A percentile compares a stretch with the other conserved stretches of the same genome.
Evolutionary conservation across 345 rosid genomes (phyloP).

Genomic region (Trapa bicornis): DNA sequence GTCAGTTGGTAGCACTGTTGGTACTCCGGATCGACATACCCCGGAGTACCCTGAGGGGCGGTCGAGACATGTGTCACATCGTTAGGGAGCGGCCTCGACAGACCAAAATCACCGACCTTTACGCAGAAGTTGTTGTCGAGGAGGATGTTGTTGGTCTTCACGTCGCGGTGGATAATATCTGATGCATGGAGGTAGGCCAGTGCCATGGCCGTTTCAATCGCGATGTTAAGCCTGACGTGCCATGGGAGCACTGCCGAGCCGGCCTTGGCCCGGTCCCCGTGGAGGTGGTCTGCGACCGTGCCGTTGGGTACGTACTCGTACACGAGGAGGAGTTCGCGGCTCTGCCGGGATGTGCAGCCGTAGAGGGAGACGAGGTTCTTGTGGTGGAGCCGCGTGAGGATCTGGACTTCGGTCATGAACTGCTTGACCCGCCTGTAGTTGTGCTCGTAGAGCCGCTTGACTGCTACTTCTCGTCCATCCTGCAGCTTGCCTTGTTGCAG

Average conservation of each 20-base stretch:
- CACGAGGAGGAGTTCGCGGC: constrained; percentile 26
- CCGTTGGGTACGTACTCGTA: constrained; percentile 15
- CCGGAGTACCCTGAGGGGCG: constrained; percentile 18
- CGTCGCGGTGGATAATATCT: constrained; percentile 11
- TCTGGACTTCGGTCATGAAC: constrained; percentile 22
- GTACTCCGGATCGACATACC: constrained; percentile 17
- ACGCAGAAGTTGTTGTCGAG: constrained; percentile 7
- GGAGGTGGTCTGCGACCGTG: constrained; percentile 13
- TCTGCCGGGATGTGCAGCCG: constrained; percentile 25
- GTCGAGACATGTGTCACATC: constrained; percentile 13
- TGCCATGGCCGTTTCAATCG: constrained; percentile 4
- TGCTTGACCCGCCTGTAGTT: constrained; percentile 16
- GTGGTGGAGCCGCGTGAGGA: constrained; percentile 25
- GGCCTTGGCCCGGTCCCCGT: not conserved
- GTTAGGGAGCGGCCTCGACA: constrained; percentile 5
- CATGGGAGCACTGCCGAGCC: constrained; percentile 6
- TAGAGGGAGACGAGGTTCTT: constrained; percentile 23
- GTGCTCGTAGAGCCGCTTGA: constrained; percentile 21
- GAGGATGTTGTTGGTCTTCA: constrained; percentile 10
- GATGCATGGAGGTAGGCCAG: constrained; percentile 11
- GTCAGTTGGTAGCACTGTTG: constrained; percentile 14
- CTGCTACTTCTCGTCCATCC: constrained; percentile 28
- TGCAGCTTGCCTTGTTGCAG: constrained; percentile 33
- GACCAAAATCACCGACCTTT: constrained; percentile 6
- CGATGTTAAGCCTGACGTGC: constrained; percentile 8